Percentiles rank a stretch among this genome's conserved stretches.
These are phyloP conservation scores for Cladobotryum mycophilum DNA, from an alignment of 2,329 filamentous ascomycete genomes.

Conservation along the genomic window DNA sequence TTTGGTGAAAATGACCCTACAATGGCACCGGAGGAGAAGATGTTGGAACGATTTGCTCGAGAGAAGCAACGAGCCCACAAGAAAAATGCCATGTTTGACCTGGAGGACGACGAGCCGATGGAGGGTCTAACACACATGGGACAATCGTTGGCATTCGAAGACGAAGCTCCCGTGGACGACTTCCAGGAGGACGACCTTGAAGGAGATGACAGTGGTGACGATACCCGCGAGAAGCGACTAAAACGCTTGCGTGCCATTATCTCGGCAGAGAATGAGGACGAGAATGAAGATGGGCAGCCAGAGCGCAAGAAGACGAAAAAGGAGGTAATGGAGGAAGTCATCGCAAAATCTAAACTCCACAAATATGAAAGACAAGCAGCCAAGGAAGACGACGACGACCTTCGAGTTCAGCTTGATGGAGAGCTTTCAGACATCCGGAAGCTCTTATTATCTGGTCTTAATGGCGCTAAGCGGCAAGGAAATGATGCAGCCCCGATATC, in stretches of 20 bases:
- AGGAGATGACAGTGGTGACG: conserved; percentile 50
- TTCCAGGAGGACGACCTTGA: conserved; percentile 72
- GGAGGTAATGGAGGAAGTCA: conserved; percentile 96
- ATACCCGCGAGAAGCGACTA: conserved; percentile 46
- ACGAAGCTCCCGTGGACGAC: conserved; percentile 55
- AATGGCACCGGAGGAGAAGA: conserved; percentile 89
- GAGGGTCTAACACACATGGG: conserved; percentile 78
- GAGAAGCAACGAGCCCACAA: conserved; percentile 78
- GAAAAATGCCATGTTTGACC: conserved; percentile 76
- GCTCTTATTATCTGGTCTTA: conserved; percentile 52
- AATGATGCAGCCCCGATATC: conserved; percentile 17
- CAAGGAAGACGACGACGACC: conserved; percentile 89
- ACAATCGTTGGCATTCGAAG: conserved; percentile 61
- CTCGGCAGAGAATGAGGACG: conserved; percentile 37
- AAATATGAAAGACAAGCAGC: conserved; percentile 89
- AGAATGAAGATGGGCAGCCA: conserved; percentile 52
- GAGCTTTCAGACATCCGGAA: conserved; percentile 70
- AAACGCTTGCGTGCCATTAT: conserved; percentile 49
- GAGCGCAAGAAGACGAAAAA: conserved; percentile 91
- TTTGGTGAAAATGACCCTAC: conserved; percentile 94
- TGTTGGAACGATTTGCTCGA: conserved; percentile 80
- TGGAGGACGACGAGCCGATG: conserved; percentile 63
- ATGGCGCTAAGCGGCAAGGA: conserved; percentile 31
- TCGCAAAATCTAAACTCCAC: conserved; percentile 92
- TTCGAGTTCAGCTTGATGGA: conserved; percentile 78